phyloP scores from a whole-genome alignment of 2,329 filamentous ascomycete genomes.

The Lasiodiplodia hormozganensis region DNA sequence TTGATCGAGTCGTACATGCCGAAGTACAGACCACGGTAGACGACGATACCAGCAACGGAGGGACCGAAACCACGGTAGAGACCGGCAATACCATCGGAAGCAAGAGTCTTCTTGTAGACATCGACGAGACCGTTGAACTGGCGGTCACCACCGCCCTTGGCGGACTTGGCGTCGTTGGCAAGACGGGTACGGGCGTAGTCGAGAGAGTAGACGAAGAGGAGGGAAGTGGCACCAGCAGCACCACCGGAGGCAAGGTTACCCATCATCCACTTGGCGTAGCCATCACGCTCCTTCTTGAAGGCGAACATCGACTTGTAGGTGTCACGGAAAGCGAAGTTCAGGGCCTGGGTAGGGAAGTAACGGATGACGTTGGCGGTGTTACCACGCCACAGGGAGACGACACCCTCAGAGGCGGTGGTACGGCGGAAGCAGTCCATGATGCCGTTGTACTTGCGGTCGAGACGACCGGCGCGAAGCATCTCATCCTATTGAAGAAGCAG shows the following conservation, averaged over 20 bases:
- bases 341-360: slow-evolving; percentile 99
- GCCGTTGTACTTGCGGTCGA: slow-evolving; percentile 94
- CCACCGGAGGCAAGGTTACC: slow-evolving; percentile 99
- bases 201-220: slow-evolving; percentile 99
- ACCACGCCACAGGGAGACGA: slow-evolving; percentile 96
- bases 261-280: slow-evolving; percentile 98
- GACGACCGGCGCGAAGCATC: slow-evolving; percentile 99
- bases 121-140: slow-evolving; percentile 99
- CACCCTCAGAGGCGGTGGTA: slow-evolving; percentile 88
- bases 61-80: slow-evolving; percentile 99
- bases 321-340: slow-evolving; percentile 99
- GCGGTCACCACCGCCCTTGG: slow-evolving; percentile 95
- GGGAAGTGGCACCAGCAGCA: slow-evolving; percentile 98
- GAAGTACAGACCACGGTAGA: slow-evolving; percentile 99
- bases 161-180: slow-evolving; percentile 99
- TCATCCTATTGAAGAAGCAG: slow-evolving; percentile 75
- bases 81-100: slow-evolving; percentile 97
- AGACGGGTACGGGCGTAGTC: slow-evolving; percentile 99
- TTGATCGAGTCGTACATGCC: slow-evolving; percentile 99
- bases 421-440: slow-evolving; percentile 95
- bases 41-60: slow-evolving; percentile 97
- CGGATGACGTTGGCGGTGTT: slow-evolving; percentile 99
- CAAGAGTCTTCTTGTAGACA: slow-evolving; percentile 99
- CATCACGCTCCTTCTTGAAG: slow-evolving; percentile 99
- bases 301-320: slow-evolving; percentile 99